phyloP scores from a whole-genome alignment of 805 yeast genomes.

The Hanseniaspora singularis region DNA sequence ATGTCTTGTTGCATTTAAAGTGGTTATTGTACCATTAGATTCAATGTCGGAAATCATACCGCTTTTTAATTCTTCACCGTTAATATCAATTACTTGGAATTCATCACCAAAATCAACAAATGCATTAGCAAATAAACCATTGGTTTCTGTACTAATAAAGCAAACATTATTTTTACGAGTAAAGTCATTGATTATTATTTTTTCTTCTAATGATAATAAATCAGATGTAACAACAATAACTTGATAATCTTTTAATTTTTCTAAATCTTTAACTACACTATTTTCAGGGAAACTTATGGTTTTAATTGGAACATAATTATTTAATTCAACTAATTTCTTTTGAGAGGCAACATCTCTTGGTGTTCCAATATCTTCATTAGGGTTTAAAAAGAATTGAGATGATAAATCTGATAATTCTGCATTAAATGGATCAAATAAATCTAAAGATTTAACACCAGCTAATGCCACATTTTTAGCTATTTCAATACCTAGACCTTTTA shows the following conservation, averaged over 20 bases:
- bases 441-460: slow-evolving; percentile 90
- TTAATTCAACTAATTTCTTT: slow-evolving; percentile 63
- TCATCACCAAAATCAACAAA: slow-evolving; percentile 83
- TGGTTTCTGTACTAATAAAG: slow-evolving; percentile 67
- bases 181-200: slow-evolving; percentile 58
- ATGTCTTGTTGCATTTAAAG: slow-evolving; percentile 83
- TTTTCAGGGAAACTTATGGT: slow-evolving; percentile 33
- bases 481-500: slow-evolving; percentile 88
- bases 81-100: slow-evolving; percentile 69
- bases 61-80: slow-evolving; percentile 81
- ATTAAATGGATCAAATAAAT: slow-evolving; percentile 69
- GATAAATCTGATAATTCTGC: slow-evolving; percentile 64
- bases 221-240: slow-evolving; percentile 77
- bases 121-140: slow-evolving; percentile 78
- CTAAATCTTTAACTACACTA: slow-evolving; percentile 12
- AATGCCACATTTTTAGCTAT: slow-evolving; percentile 92
- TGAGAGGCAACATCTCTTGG: slow-evolving; percentile 65
- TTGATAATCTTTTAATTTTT: slow-evolving; percentile 46
- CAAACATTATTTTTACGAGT: slow-evolving; percentile 66
- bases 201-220: slow-evolving; percentile 52
- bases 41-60: slow-evolving; percentile 90
- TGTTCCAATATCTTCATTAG: slow-evolving; percentile 58
- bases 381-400: slow-evolving; percentile 69
- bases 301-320: slow-evolving; percentile 77
- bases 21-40: slow-evolving; percentile 78